These are phyloP conservation scores for Euphrasia confusa DNA, from an alignment of 257 asterid species.

Conservation along the genomic window DNA sequence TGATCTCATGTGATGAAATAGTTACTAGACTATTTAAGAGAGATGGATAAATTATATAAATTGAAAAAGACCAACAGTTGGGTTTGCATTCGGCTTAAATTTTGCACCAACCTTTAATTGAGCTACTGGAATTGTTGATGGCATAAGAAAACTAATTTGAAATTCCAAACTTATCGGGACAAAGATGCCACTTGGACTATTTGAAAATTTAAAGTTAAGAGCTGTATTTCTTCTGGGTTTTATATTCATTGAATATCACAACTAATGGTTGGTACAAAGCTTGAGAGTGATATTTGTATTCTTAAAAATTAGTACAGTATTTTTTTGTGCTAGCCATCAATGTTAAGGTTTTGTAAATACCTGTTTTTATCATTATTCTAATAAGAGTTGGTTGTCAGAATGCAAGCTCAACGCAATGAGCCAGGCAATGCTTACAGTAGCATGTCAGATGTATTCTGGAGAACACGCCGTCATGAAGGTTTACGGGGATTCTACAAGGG, in stretches of 20 bases:
- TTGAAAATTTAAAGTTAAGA: background rate
- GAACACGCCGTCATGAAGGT: conserved; percentile 69
- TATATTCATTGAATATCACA: background rate
- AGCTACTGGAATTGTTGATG: background rate
- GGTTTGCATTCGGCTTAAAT: background rate
- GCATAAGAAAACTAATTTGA: background rate
- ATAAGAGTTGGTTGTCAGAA: conserved; percentile 44
- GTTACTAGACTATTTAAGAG: background rate
- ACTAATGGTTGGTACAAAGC: background rate
- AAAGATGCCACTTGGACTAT: background rate
- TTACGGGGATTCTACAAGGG: conserved; percentile 87
- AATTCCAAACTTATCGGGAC: background rate
- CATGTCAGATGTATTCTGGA: conserved; percentile 71
- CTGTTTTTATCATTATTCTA: conserved; percentile 2
- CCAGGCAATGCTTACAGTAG: conserved; percentile 34
- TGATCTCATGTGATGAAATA: background rate
- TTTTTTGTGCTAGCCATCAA: background rate
- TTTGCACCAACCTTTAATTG: background rate
- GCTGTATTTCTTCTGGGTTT: background rate
- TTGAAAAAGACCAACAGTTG: background rate
- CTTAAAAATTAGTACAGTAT: background rate
- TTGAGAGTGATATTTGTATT: background rate
- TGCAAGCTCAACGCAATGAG: conserved; percentile 71
- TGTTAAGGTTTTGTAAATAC: background rate
- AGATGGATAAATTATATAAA: background rate